These are phyloP conservation scores for Aspergillus baeticus DNA, from an alignment of 495 filamentous ascomycete species.

Conservation along the genomic window DNA sequence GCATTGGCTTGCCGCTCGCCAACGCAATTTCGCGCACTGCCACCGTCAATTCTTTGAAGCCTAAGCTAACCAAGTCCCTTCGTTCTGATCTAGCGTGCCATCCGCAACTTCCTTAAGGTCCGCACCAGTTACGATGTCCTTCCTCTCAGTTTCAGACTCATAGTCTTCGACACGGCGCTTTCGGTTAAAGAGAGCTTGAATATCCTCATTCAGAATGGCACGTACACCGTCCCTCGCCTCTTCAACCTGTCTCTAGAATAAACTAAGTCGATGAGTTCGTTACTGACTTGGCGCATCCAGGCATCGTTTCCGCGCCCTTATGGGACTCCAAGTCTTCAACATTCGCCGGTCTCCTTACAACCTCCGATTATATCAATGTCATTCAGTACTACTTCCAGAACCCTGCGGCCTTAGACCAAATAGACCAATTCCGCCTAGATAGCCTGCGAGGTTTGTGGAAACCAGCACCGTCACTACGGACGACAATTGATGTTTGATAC, in stretches of 20 bases:
- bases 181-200: slow-evolving; percentile 96
- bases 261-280: slow-evolving; percentile 10
- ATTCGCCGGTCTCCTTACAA: slow-evolving; percentile 92
- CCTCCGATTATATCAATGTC: slow-evolving; percentile 95
- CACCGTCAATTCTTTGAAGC: slow-evolving; percentile 11
- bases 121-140: slow-evolving; percentile 98
- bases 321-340: slow-evolving; percentile 95
- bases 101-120: slow-evolving; percentile 95
- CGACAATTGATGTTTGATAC: slow-evolving; percentile 1
- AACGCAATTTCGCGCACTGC: slow-evolving; percentile 2
- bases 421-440: slow-evolving; percentile 92
- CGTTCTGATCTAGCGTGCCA: slow-evolving; percentile 62
- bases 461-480: neutral
- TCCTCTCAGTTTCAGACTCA: slow-evolving; percentile 93
- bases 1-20: slow-evolving; percentile 2
- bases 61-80: slow-evolving; percentile 32
- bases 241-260: neutral
- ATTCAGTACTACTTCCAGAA: slow-evolving; percentile 99
- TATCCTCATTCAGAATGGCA: slow-evolving; percentile 97
- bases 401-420: slow-evolving; percentile 79
- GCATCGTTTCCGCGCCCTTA: slow-evolving; percentile 95
- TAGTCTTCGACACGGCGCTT: slow-evolving; percentile 91
- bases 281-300: slow-evolving; percentile 47
- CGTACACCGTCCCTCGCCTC: slow-evolving; percentile 17
- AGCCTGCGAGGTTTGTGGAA: slow-evolving; percentile 72